Conservation (phyloP, 331 rosid genomes). For the Rosa hybrid region DNA sequence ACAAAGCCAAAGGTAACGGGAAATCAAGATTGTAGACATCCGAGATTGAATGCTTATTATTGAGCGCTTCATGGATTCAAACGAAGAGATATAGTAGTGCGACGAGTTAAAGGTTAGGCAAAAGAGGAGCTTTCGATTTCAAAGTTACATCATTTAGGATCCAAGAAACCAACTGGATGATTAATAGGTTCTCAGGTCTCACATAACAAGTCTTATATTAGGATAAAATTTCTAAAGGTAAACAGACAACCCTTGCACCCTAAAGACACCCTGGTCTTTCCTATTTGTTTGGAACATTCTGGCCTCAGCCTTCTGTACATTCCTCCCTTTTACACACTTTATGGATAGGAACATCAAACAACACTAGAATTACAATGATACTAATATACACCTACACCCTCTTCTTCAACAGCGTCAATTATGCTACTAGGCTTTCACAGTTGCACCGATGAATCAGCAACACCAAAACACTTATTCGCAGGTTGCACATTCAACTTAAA, state of each 20-base stretch:
- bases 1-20: background rate
- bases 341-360: slow-evolving; percentile 11
- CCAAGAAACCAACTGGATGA: slow-evolving; percentile 10
- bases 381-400: slow-evolving; percentile 45
- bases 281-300: slow-evolving; percentile 29
- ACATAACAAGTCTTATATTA: background rate
- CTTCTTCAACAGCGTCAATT: slow-evolving; percentile 2
- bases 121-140: background rate
- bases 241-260: slow-evolving; percentile 9
- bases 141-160: background rate
- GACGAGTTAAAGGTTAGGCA: background rate
- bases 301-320: slow-evolving; percentile 48
- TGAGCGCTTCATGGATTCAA: background rate
- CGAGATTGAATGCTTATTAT: background rate
- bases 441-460: slow-evolving; percentile 14
- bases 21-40: too few species aligned
- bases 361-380: slow-evolving; percentile 22
- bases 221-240: slow-evolving; percentile 9
- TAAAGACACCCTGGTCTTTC: slow-evolving; percentile 12
- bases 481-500: slow-evolving; percentile 26
- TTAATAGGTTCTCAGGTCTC: slow-evolving; percentile 18
- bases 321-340: slow-evolving; percentile 26
- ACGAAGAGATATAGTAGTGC: background rate
- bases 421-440: slow-evolving; percentile 24
- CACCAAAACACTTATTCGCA: slow-evolving; percentile 32